Evolutionary conservation across 148 eudicot species (phyloP).

Genomic region (Talinum fruticosum): DNA sequence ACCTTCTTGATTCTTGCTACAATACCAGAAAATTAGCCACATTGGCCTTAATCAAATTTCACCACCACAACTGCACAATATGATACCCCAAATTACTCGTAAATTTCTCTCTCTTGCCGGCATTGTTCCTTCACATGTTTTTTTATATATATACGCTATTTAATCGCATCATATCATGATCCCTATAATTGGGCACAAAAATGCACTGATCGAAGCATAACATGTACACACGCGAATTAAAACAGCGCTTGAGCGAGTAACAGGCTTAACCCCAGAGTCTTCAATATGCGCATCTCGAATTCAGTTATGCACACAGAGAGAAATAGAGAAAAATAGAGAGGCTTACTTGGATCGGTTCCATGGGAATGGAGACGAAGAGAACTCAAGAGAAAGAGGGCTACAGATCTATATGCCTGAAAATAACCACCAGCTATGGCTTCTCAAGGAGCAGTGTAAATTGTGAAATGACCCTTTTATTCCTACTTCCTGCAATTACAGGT

Average conservation of each 20-base stretch:
- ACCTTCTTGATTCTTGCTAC: no score
- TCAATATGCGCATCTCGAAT: background rate
- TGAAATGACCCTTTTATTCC: background rate
- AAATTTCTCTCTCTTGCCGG: background rate
- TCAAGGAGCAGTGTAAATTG: background rate
- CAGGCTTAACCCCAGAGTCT: no score
- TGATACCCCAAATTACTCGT: background rate
- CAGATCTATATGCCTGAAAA: background rate
- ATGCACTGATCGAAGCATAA: background rate
- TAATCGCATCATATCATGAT: background rate
- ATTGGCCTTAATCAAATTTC: background rate
- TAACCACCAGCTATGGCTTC: background rate
- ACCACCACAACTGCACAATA: background rate
- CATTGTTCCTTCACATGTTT: no score
- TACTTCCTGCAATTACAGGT: background rate
- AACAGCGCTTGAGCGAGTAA: no score
- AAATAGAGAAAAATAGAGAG: no score
- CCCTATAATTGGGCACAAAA: background rate
- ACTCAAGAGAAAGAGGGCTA: background rate
- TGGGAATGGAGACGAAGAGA: slow-evolving; percentile 10
- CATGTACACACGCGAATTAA: no score
- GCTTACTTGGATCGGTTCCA: slow-evolving; percentile 40
- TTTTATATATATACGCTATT: no score
- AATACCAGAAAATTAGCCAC: no score
- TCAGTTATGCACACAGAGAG: background rate